Evolutionary conservation across 2,329 filamentous ascomycete species (phyloP).

Genomic region (Diaporthe destruens): DNA sequence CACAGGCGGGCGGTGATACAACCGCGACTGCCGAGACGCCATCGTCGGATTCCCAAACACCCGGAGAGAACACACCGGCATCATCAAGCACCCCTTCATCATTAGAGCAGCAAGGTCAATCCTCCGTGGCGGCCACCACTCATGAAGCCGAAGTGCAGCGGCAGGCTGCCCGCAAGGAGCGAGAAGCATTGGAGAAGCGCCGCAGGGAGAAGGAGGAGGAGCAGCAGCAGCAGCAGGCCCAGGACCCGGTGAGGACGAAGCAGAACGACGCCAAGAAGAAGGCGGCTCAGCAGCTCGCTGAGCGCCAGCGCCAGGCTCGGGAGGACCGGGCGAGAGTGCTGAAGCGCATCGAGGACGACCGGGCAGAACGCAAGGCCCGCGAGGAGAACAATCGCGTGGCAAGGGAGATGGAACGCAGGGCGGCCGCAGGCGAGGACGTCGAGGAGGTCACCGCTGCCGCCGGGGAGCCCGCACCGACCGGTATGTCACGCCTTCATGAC

Average conservation of each 20-base stretch:
- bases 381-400: constrained; percentile 64
- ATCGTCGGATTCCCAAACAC: constrained; percentile 38
- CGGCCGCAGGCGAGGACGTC: constrained; percentile 47
- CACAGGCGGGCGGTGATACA: constrained; percentile 23
- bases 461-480: constrained; percentile 49
- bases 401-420: constrained; percentile 45
- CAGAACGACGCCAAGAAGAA: constrained; percentile 59
- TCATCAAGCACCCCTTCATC: constrained; percentile 38
- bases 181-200: constrained; percentile 55
- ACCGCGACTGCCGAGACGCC: constrained; percentile 37
- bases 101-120: constrained; percentile 39
- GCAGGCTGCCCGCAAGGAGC: constrained; percentile 60
- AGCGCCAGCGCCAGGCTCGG: constrained; percentile 73
- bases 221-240: constrained; percentile 51
- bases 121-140: constrained; percentile 8
- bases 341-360: constrained; percentile 82
- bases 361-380: constrained; percentile 72
- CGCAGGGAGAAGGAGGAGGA: constrained; percentile 53
- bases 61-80: constrained; percentile 45
- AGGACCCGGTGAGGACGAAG: constrained; percentile 36
- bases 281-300: constrained; percentile 69
- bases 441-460: constrained; percentile 49
- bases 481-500: constrained; percentile 47
- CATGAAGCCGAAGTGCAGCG: constrained; percentile 51
- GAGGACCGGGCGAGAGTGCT: constrained; percentile 80